Conservation (phyloP, 2,329 filamentous ascomycete genomes). For the Cladosporium oxysporum region DNA sequence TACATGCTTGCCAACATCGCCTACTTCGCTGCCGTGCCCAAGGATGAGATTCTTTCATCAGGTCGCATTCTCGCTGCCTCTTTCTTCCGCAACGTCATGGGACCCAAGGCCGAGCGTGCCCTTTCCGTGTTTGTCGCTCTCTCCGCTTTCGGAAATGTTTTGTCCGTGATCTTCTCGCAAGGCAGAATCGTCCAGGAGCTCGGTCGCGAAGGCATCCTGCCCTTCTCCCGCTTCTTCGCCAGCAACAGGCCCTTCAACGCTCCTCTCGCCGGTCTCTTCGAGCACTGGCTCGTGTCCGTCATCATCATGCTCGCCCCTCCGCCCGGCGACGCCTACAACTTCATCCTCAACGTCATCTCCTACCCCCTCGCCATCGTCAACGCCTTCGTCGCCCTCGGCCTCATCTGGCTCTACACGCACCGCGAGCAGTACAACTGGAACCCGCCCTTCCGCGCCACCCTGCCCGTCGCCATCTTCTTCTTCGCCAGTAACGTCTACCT, state of each 20-base stretch:
- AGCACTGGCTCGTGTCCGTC: slow-evolving; percentile 65
- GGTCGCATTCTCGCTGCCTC: slow-evolving; percentile 58
- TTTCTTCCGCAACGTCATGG: slow-evolving; percentile 61
- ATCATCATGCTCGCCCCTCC: slow-evolving; percentile 68
- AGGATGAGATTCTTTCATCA: slow-evolving; percentile 55
- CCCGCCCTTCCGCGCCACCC: slow-evolving; percentile 51
- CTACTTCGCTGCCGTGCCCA: slow-evolving; percentile 64
- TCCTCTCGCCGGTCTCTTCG: slow-evolving; percentile 61
- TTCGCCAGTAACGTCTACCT: slow-evolving; percentile 56
- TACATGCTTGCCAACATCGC: slow-evolving; percentile 69
- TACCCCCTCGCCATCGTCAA: slow-evolving; percentile 64
- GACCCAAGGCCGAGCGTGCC: slow-evolving; percentile 55
- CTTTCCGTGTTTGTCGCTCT: slow-evolving; percentile 67
- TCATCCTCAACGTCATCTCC: slow-evolving; percentile 56
- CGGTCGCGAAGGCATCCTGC: slow-evolving; percentile 66
- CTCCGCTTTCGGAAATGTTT: slow-evolving; percentile 67
- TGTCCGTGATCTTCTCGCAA: slow-evolving; percentile 69
- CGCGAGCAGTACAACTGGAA: slow-evolving; percentile 48
- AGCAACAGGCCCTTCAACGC: slow-evolving; percentile 66
- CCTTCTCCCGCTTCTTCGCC: slow-evolving; percentile 63
- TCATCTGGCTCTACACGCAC: slow-evolving; percentile 50
- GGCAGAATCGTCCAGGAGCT: slow-evolving; percentile 67
- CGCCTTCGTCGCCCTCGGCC: slow-evolving; percentile 51
- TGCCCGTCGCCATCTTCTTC: slow-evolving; percentile 55
- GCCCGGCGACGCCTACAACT: slow-evolving; percentile 67